Conservation (phyloP, 371 early-diverging fungal genomes). For the Mortierella sp. region DNA sequence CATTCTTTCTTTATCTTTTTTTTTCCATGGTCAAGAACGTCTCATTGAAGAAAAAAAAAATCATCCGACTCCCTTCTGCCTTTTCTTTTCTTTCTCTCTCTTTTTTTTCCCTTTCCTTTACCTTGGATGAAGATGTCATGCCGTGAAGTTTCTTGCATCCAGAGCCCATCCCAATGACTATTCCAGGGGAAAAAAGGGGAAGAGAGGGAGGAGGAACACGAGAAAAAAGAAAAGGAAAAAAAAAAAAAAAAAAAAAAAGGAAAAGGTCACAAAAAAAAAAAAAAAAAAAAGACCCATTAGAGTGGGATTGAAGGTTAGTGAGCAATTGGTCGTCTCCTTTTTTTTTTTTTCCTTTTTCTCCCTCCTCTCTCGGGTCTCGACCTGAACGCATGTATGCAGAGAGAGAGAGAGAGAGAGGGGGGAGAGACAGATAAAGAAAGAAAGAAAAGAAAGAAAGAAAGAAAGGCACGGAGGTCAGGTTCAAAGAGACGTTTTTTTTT, state of each 20-base stretch:
- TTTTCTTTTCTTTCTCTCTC: not conserved
- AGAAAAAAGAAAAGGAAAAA: not conserved
- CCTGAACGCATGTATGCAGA: too few species aligned
- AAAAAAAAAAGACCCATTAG: not conserved
- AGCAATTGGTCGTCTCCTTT: constrained; percentile 28
- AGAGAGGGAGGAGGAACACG: not conserved
- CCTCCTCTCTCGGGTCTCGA: too few species aligned
- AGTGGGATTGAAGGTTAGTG: not conserved
- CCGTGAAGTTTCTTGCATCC: constrained; percentile 41
- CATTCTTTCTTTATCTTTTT: too few species aligned
- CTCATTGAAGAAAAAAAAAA: too few species aligned
- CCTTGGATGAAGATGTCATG: constrained; percentile 54
- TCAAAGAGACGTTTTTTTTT: not conserved
- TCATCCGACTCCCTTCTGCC: constrained; percentile 6
- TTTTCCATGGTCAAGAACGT: too few species aligned
- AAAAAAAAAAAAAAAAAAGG: not conserved
- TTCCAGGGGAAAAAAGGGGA: not conserved
- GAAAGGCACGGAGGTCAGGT: not conserved
- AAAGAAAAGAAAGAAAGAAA: not conserved
- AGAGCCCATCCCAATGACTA: constrained; percentile 44
- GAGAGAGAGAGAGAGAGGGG: too few species aligned
- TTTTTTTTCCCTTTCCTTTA: constrained; percentile 3
- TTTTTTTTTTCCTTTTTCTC: constrained; percentile 16
- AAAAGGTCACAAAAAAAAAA: not conserved
- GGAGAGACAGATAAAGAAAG: not conserved